Evolutionary conservation across 2,329 filamentous ascomycete species (phyloP).

Genomic region (Exophiala dermatitidis): DNA sequence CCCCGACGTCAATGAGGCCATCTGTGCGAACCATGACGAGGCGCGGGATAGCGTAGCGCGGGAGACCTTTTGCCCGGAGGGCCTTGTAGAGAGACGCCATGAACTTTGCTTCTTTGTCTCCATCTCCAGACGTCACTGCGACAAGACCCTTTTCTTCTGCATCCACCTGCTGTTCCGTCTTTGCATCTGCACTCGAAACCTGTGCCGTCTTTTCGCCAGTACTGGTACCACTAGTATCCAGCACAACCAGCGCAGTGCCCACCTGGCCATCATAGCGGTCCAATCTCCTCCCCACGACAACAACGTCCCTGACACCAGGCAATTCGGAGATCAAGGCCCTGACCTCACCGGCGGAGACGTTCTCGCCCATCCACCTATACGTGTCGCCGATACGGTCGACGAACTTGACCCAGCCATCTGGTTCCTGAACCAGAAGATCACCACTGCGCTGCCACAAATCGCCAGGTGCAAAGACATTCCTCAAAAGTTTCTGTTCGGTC

Average conservation of each 20-base stretch:
- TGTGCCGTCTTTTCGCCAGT: conserved; percentile 19
- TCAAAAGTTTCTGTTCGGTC: conserved; percentile 64
- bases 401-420: conserved; percentile 68
- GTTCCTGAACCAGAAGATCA: conserved; percentile 66
- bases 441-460: conserved; percentile 79
- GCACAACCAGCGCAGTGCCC: conserved; percentile 42
- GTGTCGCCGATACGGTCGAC: conserved; percentile 57
- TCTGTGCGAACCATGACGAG: conserved; percentile 40
- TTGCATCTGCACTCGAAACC: too few relatives aligned
- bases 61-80: conserved; percentile 41
- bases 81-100: conserved; percentile 34
- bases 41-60: conserved; percentile 41
- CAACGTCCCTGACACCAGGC: conserved; percentile 62
- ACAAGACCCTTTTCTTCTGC: too few relatives aligned
- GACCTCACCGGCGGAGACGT: conserved; percentile 75
- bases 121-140: background rate
- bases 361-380: conserved; percentile 62
- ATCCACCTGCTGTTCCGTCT: too few relatives aligned
- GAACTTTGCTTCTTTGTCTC: conserved; percentile 25
- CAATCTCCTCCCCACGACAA: conserved; percentile 64
- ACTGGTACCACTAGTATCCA: conserved; percentile 25
- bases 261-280: conserved; percentile 43
- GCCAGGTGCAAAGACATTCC: conserved; percentile 63
- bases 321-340: conserved; percentile 62
- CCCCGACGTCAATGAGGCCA: conserved; percentile 40